Conservation (phyloP, 1,284 basidiomycete species). For the Wolfiporia cocos region DNA sequence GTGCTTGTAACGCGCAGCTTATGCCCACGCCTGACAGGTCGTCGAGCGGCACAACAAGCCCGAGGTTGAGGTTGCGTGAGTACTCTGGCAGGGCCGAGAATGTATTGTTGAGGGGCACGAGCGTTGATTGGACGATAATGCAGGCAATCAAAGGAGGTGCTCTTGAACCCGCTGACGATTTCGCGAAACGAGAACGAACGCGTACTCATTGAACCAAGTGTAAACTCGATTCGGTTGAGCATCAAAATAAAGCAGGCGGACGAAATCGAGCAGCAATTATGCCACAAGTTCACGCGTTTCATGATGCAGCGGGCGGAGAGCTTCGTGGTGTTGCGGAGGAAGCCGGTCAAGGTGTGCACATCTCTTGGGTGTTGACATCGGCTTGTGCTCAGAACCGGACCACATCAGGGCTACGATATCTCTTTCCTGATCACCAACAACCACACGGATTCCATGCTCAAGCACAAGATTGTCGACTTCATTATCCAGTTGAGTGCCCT, state of each 20-base stretch:
- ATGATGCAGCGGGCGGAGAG: conserved; percentile 98
- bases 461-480: conserved; percentile 99
- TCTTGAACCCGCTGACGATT: conserved; percentile 90
- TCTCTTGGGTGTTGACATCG: no score
- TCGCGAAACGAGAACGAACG: conserved; percentile 96
- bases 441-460: conserved; percentile 96
- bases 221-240: conserved; percentile 94
- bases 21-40: conserved; percentile 57
- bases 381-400: no score
- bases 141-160: conserved; percentile 89
- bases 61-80: conserved; percentile 84
- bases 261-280: conserved; percentile 96
- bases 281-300: conserved; percentile 99
- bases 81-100: no score
- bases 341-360: conserved; percentile 78
- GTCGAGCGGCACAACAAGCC: conserved; percentile 97
- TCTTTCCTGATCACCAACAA: conserved; percentile 98
- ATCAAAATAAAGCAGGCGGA: conserved; percentile 99
- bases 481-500: conserved; percentile 90
- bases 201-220: conserved; percentile 93
- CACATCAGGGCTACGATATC: conserved; percentile 96
- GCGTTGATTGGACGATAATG: background rate
- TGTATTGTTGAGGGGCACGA: background rate
- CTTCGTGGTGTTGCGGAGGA: conserved; percentile 93
- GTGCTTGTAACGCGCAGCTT: no score